phyloP scores from a whole-genome alignment of 768 basidiomycete genomes.

The Mycena filopes region DNA sequence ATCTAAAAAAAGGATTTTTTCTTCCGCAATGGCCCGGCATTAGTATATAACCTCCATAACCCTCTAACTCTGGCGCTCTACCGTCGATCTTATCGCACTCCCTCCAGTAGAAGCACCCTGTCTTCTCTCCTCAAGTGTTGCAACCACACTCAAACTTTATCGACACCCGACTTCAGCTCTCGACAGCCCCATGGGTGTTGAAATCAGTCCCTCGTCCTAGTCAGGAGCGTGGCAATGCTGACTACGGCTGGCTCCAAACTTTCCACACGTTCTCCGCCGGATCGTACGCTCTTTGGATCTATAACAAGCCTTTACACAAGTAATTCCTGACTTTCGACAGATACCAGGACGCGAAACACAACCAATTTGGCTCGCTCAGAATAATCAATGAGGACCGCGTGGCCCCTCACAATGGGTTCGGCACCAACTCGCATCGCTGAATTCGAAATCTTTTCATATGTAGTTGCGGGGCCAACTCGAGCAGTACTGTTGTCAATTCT shows the following conservation, averaged over 20 bases:
- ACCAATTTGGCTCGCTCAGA: conserved; percentile 74
- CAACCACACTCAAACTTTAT: conserved; percentile 48
- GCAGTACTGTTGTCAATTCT: conserved; percentile 64
- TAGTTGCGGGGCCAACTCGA: conserved; percentile 82
- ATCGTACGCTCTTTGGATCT: conserved; percentile 51
- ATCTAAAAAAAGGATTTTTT: too few relatives aligned
- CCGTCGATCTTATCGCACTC: conserved; percentile 44
- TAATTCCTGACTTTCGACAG: not conserved
- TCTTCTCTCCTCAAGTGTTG: conserved; percentile 51
- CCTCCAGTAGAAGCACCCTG: conserved; percentile 40
- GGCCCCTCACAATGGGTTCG: conserved; percentile 81
- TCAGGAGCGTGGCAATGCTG: conserved; percentile 73
- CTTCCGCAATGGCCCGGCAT: too few relatives aligned
- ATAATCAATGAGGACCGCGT: conserved; percentile 97
- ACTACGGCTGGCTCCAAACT: conserved; percentile 89
- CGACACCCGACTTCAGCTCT: conserved; percentile 37
- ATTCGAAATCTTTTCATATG: conserved; percentile 93
- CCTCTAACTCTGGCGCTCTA: conserved; percentile 53
- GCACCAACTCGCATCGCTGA: conserved; percentile 84
- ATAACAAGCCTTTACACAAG: conserved; percentile 33
- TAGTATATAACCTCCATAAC: conserved; percentile 52
- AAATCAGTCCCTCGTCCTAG: conserved; percentile 66
- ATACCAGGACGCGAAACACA: conserved; percentile 19
- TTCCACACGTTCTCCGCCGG: conserved; percentile 89
- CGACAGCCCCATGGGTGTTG: conserved; percentile 33